These are phyloP conservation scores for Nymphaea thermarum DNA, from an alignment of 164 flowering plant genomes.

Conservation along the genomic window DNA sequence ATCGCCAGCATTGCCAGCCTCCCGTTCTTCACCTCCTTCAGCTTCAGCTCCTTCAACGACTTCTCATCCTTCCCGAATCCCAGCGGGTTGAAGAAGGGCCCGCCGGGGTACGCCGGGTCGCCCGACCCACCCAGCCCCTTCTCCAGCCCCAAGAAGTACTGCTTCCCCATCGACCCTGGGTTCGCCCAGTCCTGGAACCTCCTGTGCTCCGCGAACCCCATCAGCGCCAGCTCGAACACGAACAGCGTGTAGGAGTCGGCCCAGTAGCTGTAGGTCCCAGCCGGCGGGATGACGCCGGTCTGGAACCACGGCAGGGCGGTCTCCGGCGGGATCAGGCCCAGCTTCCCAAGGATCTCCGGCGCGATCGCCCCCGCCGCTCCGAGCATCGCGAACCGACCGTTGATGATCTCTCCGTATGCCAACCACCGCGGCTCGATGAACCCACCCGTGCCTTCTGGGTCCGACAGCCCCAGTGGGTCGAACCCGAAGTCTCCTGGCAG, in stretches of 20 bases:
- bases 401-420: slow-evolving; percentile 89
- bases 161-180: slow-evolving; percentile 84
- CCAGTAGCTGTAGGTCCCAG: slow-evolving; percentile 85
- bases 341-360: slow-evolving; percentile 12
- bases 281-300: slow-evolving; percentile 87
- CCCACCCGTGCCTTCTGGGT: slow-evolving; percentile 94
- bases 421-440: slow-evolving; percentile 93
- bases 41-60: slow-evolving; percentile 74
- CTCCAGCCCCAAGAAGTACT: slow-evolving; percentile 79
- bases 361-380: slow-evolving; percentile 30
- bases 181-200: slow-evolving; percentile 71
- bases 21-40: slow-evolving; percentile 95
- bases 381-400: slow-evolving; percentile 85
- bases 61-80: slow-evolving; percentile 93
- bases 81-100: slow-evolving; percentile 59
- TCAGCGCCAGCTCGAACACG: slow-evolving; percentile 80
- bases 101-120: slow-evolving; percentile 23
- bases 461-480: slow-evolving; percentile 90
- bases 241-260: slow-evolving; percentile 85
- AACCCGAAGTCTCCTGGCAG: slow-evolving; percentile 91
- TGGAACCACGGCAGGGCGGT: slow-evolving; percentile 94
- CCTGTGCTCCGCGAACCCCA: slow-evolving; percentile 60
- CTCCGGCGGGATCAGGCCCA: slow-evolving; percentile 48
- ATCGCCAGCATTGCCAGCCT: slow-evolving; percentile 93
- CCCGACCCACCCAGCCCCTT: slow-evolving; percentile 66